Evolutionary conservation across 2,329 filamentous ascomycete species (phyloP), one percentile per base, ranked within the genome.

Genomic region (Stemphylium beticola): DNA sequence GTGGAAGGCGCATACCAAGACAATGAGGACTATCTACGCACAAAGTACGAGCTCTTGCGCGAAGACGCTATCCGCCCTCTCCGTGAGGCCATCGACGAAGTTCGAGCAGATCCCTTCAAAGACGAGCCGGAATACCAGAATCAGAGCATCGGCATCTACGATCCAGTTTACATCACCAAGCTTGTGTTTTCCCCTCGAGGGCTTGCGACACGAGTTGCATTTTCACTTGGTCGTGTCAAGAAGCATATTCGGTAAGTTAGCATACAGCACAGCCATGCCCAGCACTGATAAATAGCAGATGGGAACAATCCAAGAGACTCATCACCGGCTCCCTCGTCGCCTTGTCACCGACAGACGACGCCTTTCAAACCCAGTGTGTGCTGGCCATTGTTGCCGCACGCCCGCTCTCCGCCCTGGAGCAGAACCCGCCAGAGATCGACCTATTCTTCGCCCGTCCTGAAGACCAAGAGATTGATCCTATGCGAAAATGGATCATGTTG

Each of bases 21-120:
- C 4, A 87, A 84, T 40, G 80, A 85, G 1, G 78, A 81, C 0
- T 96, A 96, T 53, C 78, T 96, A 0, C 78, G 85, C 29, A 83
- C 85, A 0, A 90, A 96, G 44, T 96, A 95, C 68, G 79, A 85
- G 3, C 82, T 96, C 1, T 80, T 92, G 7, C 83, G 92, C 2
- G 89, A 92, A 66, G 92, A 96, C 68, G 84, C 86, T 0, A 78
- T 90, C 3, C 83, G 88, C 11, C 83, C 87, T 1, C 79, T 96
- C 0, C 83, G 92, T 6, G 82, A 85, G 57, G 87, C 90, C 0
- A 82, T 96, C 1, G 75, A 78, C 0, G 74, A 80, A 11, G 54
- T 67, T 37, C 65, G 65, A 6, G 46, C 53, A 8, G 48, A 57
- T 4, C 59, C 65, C 2, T 66, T 51, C 50, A 61, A 61, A 15